Conservation (phyloP, 2,329 filamentous ascomycete species). For the Arthrocladium fulminans region DNA sequence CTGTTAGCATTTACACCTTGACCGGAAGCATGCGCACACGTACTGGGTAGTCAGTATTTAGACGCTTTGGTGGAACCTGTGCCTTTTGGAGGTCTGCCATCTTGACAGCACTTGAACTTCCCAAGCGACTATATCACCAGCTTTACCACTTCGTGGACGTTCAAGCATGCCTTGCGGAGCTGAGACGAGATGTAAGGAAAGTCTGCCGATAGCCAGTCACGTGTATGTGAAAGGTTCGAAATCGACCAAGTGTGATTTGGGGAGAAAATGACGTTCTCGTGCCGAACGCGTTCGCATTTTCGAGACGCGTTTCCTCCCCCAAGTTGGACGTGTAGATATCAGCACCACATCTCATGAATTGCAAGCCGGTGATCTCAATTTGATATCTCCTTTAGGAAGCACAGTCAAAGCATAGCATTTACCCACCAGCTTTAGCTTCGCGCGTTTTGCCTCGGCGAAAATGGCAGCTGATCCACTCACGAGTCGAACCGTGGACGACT, state of each 20-base stretch:
- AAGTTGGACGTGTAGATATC: not conserved
- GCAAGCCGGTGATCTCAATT: too few species aligned
- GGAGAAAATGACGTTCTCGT: not conserved
- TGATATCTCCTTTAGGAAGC: too few species aligned
- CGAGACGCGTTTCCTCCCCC: not conserved
- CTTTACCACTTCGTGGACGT: not conserved
- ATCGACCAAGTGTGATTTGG: not conserved
- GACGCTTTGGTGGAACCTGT: conserved; percentile 65
- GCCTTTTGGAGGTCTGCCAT: conserved; percentile 28
- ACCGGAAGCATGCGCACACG: conserved; percentile 30
- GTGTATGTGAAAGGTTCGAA: not conserved
- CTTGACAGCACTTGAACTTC: not conserved
- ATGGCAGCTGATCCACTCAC: conserved; percentile 22
- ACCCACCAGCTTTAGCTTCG: not conserved
- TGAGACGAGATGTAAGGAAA: not conserved
- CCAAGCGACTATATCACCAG: not conserved
- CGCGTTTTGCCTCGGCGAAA: too few species aligned
- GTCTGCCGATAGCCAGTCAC: not conserved
- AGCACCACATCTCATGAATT: too few species aligned
- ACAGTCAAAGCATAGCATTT: too few species aligned
- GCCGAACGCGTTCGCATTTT: not conserved
- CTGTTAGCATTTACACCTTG: conserved; percentile 19
- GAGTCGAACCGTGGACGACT: conserved; percentile 50
- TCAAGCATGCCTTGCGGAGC: conserved; percentile 1
- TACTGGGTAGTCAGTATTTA: conserved; percentile 81